A percentile compares a stretch with the other conserved stretches of the same genome.
phyloP scores from a whole-genome alignment of 352 stramenopile genomes.

The Phytophthora constricta region DNA sequence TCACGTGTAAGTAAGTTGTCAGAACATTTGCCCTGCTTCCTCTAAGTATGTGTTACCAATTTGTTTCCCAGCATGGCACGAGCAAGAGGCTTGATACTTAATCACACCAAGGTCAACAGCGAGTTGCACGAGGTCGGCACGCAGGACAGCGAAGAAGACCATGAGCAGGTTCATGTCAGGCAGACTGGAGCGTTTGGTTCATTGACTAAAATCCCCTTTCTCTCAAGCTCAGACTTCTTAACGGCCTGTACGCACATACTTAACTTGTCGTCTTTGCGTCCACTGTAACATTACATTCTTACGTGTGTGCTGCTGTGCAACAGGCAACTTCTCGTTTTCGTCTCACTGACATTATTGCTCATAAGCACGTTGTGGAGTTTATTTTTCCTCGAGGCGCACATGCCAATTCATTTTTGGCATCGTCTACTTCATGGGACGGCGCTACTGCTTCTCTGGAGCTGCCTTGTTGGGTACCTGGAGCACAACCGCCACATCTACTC shows the following conservation, averaged over 20 bases:
- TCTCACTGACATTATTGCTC: conserved; percentile 60
- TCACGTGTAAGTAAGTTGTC: conserved; percentile 55
- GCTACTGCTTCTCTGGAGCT: conserved; percentile 83
- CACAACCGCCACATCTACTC: conserved; percentile 90
- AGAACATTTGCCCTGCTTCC: too few species aligned
- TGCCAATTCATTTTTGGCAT: conserved; percentile 79
- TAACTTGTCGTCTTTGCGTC: background rate
- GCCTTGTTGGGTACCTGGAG: conserved; percentile 86
- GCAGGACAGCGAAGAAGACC: conserved; percentile 16
- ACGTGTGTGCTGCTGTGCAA: background rate
- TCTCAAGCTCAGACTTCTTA: conserved; percentile 74
- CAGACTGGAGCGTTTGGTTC: conserved; percentile 14
- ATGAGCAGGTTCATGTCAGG: conserved; percentile 2
- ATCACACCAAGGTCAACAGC: conserved; percentile 1
- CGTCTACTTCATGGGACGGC: conserved; percentile 74
- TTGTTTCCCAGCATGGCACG: conserved; percentile 32
- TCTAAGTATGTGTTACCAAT: too few species aligned
- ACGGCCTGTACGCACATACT: conserved; percentile 60
- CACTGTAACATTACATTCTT: conserved; percentile 8
- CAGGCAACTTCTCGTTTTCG: conserved; percentile 66
- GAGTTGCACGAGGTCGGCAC: conserved; percentile 5
- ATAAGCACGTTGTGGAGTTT: conserved; percentile 79
- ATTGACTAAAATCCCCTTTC: conserved; percentile 50
- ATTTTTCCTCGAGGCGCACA: conserved; percentile 69
- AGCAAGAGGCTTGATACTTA: conserved; percentile 20